Conservation (phyloP, 768 basidiomycete genomes). For the Tulasnella sp. region DNA sequence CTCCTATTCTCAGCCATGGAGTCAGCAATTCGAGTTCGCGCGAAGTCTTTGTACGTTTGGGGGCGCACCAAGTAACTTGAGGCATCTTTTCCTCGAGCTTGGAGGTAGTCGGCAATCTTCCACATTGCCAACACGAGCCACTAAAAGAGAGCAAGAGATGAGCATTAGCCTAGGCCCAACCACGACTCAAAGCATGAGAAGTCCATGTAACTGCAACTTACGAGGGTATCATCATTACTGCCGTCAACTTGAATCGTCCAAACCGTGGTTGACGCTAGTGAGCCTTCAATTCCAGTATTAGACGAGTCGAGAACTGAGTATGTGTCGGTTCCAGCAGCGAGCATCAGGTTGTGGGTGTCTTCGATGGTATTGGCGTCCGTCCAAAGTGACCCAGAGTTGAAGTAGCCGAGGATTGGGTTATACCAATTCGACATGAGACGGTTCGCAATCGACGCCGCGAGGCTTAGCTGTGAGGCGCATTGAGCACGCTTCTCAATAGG, state of each 20-base stretch:
- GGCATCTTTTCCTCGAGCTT: constrained; percentile 28
- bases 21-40: not conserved
- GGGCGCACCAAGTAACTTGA: constrained; percentile 23
- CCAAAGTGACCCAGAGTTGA: constrained; percentile 43
- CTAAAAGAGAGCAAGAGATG: constrained; percentile 23
- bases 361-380: constrained; percentile 48
- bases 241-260: constrained; percentile 38
- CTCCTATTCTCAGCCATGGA: constrained; percentile 26
- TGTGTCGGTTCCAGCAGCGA: constrained; percentile 34
- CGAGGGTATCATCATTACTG: constrained; percentile 44
- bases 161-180: not conserved
- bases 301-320: constrained; percentile 32
- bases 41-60: not conserved
- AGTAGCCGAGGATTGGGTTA: constrained; percentile 31
- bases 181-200: not conserved
- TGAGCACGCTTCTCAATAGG: constrained; percentile 4
- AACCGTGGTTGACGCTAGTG: constrained; percentile 29
- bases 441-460: constrained; percentile 10
- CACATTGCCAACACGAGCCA: constrained; percentile 48
- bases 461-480: not conserved
- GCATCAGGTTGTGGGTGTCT: constrained; percentile 49
- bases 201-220: constrained; percentile 21
- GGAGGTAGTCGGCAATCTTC: constrained; percentile 48
- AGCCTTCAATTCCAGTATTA: constrained; percentile 36
- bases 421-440: constrained; percentile 32